phyloP scores from a whole-genome alignment of 164 flowering plant species.

The Dillenia suffruticosa region DNA sequence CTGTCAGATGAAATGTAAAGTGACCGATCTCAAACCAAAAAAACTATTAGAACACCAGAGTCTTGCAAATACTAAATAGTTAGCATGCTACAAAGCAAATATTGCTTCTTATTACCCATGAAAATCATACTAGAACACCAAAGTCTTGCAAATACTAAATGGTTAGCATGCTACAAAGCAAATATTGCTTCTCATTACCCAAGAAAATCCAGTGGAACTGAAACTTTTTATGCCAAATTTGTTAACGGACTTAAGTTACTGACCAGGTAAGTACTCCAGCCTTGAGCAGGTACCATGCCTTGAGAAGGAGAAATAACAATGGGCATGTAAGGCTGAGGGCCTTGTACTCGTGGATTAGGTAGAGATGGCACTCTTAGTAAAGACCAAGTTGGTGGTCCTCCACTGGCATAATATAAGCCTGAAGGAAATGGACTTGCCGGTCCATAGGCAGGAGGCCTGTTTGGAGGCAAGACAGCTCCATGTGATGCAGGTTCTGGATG shows the following conservation, averaged over 20 bases:
- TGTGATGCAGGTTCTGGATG: conserved; percentile 63
- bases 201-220: too few species aligned
- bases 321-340: conserved; percentile 45
- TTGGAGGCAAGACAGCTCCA: conserved; percentile 32
- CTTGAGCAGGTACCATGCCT: conserved; percentile 42
- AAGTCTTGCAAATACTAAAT: too few species aligned
- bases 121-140: too few species aligned
- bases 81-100: too few species aligned
- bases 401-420: conserved; percentile 41
- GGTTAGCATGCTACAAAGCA: too few species aligned
- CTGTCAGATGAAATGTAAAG: too few species aligned
- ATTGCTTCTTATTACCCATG: too few species aligned
- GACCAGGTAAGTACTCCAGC: conserved; percentile 67
- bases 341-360: conserved; percentile 40
- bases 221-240: too few species aligned
- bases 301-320: conserved; percentile 54
- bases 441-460: conserved; percentile 32
- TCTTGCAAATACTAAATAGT: too few species aligned
- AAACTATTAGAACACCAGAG: too few species aligned
- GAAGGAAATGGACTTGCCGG: conserved; percentile 36
- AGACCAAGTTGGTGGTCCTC: conserved; percentile 51
- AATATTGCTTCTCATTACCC: too few species aligned
- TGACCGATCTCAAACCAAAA: too few species aligned
- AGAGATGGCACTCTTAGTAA: conserved; percentile 43
- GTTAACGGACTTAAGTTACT: conserved; percentile 15